Percentiles rank a stretch among this genome's conserved stretches.
These are phyloP conservation scores for Candida palmyrensis DNA, from an alignment of 805 yeast species.

Conservation along the genomic window DNA sequence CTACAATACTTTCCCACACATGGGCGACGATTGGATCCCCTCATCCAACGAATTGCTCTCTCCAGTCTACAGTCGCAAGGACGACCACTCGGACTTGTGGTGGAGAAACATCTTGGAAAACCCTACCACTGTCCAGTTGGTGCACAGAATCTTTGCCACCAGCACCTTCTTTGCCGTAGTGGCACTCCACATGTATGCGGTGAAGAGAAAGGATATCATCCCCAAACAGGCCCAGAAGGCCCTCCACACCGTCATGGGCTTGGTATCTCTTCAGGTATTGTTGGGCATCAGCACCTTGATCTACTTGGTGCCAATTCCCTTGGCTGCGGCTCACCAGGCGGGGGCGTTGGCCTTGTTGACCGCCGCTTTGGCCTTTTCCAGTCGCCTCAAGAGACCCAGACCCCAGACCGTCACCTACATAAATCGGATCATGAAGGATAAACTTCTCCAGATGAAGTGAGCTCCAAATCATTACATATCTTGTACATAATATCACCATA, in stretches of 20 bases:
- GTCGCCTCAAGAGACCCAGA: conserved; percentile 34
- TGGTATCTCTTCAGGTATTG: conserved; percentile 76
- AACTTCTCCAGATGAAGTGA: conserved; percentile 13
- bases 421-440: conserved; percentile 24
- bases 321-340: conserved; percentile 96
- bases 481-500: conserved; percentile 43
- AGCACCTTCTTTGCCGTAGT: conserved; percentile 70
- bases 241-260: conserved; percentile 70
- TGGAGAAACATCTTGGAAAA: conserved; percentile 95
- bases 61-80: conserved; percentile 60
- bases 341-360: conserved; percentile 91
- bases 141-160: conserved; percentile 81
- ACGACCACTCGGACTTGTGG: conserved; percentile 66
- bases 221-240: conserved; percentile 53
- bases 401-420: conserved; percentile 27
- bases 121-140: conserved; percentile 92
- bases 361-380: conserved; percentile 50
- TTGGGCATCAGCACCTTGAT: conserved; percentile 83
- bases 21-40: conserved; percentile 86
- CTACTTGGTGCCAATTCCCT: conserved; percentile 84
- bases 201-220: conserved; percentile 46
- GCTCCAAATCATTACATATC: background rate
- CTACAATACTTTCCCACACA: conserved; percentile 92
- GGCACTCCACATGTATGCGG: conserved; percentile 66
- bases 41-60: conserved; percentile 73